These are phyloP conservation scores for Hypoxylon fragiforme DNA, from an alignment of 495 filamentous ascomycete species.

Conservation along the genomic window DNA sequence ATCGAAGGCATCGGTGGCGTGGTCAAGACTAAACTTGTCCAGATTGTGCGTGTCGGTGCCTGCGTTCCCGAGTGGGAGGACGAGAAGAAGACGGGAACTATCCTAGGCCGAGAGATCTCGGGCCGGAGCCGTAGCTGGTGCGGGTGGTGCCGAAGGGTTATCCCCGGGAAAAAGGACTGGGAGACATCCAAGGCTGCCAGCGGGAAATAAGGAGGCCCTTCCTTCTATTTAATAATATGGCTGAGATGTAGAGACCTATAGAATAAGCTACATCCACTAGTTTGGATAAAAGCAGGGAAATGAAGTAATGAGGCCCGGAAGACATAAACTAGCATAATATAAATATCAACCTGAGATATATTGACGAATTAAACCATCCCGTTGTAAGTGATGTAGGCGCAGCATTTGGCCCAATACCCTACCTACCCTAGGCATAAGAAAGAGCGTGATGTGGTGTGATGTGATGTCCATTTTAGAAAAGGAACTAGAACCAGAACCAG, in stretches of 20 bases:
- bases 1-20: constrained; percentile 84
- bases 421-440: no score
- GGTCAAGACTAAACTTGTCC: constrained; percentile 79
- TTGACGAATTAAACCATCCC: no score
- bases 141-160: constrained; percentile 66
- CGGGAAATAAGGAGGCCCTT: background rate
- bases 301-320: background rate
- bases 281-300: background rate
- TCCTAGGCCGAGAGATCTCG: constrained; percentile 58
- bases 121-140: constrained; percentile 65
- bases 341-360: background rate
- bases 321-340: no score
- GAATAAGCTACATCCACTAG: background rate
- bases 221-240: background rate
- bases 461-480: background rate
- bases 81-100: constrained; percentile 62
- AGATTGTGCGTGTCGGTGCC: constrained; percentile 73
- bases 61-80: constrained; percentile 83
- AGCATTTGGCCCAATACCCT: no score
- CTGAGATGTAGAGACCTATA: background rate
- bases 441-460: background rate
- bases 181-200: constrained; percentile 20
- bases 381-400: no score
- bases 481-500: background rate
- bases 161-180: constrained; percentile 49